Conservation (phyloP, 1,284 basidiomycete species). For the Naganishia sp. region DNA sequence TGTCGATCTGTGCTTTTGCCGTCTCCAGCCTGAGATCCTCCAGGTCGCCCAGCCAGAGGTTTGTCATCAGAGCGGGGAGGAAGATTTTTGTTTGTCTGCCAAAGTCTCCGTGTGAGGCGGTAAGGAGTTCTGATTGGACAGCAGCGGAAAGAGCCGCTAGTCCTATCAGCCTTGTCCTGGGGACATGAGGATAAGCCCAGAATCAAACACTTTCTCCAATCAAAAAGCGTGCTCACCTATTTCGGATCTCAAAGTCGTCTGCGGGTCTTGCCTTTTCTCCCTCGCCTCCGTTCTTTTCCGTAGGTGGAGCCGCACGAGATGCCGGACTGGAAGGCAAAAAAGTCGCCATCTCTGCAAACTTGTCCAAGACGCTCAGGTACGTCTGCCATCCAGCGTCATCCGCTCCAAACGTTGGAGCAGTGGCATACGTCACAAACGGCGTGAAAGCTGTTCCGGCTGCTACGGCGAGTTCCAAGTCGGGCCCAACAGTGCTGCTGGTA, state of each 20-base stretch:
- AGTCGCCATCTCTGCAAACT: slow-evolving; percentile 64
- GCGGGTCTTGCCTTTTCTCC: slow-evolving; percentile 41
- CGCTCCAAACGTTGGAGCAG: slow-evolving; percentile 75
- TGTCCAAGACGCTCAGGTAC: slow-evolving; percentile 69
- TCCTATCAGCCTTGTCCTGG: slow-evolving; percentile 79
- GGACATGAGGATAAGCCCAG: neutral
- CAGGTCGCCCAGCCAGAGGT: slow-evolving; percentile 67
- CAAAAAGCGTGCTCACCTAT: slow-evolving; percentile 28
- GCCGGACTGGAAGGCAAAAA: neutral
- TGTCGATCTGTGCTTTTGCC: slow-evolving; percentile 64
- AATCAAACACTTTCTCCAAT: slow-evolving; percentile 12
- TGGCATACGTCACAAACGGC: slow-evolving; percentile 88
- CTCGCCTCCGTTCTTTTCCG: slow-evolving; percentile 59
- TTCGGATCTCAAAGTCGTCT: slow-evolving; percentile 29
- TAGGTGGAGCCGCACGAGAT: slow-evolving; percentile 44
- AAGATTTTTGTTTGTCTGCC: slow-evolving; percentile 70
- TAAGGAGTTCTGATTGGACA: slow-evolving; percentile 80
- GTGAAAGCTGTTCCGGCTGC: slow-evolving; percentile 82
- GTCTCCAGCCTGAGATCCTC: slow-evolving; percentile 65
- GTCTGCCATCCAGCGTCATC: slow-evolving; percentile 69
- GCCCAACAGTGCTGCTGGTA: slow-evolving; percentile 30
- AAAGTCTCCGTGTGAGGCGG: slow-evolving; percentile 74
- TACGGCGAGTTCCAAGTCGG: slow-evolving; percentile 80
- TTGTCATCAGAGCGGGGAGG: slow-evolving; percentile 71
- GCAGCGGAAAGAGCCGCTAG: slow-evolving; percentile 79